Conservation (phyloP, 2,329 filamentous ascomycete species). For the Colletotrichum musicola region DNA sequence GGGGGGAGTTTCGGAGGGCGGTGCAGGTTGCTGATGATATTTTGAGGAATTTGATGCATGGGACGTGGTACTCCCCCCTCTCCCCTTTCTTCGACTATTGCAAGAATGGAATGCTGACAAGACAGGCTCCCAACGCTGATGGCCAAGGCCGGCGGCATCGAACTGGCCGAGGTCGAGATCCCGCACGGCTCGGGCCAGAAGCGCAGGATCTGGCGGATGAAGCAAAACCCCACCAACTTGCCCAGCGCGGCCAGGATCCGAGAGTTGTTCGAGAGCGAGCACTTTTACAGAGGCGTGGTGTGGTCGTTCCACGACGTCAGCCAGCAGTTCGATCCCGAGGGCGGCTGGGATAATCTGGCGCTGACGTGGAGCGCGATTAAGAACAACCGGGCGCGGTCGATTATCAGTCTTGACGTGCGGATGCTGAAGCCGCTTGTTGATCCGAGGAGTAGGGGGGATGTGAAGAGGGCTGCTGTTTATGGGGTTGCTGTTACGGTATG, state of each 20-base stretch:
- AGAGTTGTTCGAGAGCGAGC: not conserved
- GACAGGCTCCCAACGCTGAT: not conserved
- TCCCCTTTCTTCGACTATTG: slow-evolving; percentile 35
- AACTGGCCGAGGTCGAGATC: not conserved
- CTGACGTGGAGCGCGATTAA: too few relatives aligned
- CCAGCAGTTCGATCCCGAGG: too few relatives aligned
- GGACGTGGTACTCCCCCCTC: too few relatives aligned
- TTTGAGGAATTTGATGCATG: not conserved
- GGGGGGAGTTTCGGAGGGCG: slow-evolving; percentile 26
- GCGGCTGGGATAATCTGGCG: too few relatives aligned
- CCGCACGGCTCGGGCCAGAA: not conserved
- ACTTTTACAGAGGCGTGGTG: not conserved
- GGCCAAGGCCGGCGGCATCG: not conserved
- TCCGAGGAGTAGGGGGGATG: too few relatives aligned
- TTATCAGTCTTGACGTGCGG: too few relatives aligned
- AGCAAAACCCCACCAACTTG: not conserved
- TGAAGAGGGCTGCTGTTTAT: too few relatives aligned
- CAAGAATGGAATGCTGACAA: too few relatives aligned
- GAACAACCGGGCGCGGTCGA: too few relatives aligned
- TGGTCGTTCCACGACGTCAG: not conserved
- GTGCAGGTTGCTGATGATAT: slow-evolving; percentile 39
- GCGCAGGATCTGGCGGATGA: slow-evolving; percentile 13
- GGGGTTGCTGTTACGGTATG: not conserved
- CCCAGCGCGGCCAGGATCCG: too few relatives aligned
- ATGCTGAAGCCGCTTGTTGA: too few relatives aligned